phyloP scores from a whole-genome alignment of 208 protist genomes.

The Vickermania ingenoplastis region DNA sequence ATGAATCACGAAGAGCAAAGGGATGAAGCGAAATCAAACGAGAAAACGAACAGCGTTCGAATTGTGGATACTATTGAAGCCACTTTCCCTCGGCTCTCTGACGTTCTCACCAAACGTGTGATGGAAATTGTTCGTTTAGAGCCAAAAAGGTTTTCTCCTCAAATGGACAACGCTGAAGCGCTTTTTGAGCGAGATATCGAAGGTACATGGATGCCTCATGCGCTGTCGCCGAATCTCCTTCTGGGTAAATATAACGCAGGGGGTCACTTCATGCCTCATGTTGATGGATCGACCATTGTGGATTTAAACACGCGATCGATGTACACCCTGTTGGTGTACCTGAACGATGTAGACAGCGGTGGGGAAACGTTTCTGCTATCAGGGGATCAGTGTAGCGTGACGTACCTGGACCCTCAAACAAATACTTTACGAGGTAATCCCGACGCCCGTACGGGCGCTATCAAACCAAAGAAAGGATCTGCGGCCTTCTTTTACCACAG shows the following conservation, averaged over 20 bases:
- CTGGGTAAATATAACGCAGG: constrained; percentile 71
- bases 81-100: constrained; percentile 47
- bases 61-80: constrained; percentile 84
- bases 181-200: constrained; percentile 71
- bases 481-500: constrained; percentile 84
- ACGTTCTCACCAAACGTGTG: constrained; percentile 57
- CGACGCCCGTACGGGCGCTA: constrained; percentile 33
- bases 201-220: constrained; percentile 66
- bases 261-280: constrained; percentile 89
- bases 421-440: constrained; percentile 46
- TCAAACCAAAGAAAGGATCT: constrained; percentile 52
- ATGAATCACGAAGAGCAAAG: constrained; percentile 26
- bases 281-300: constrained; percentile 79
- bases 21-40: constrained; percentile 25
- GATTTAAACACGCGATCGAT: constrained; percentile 85
- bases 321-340: constrained; percentile 86
- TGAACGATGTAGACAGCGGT: constrained; percentile 70
- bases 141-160: constrained; percentile 41
- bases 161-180: constrained; percentile 45
- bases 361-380: constrained; percentile 76
- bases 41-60: constrained; percentile 43
- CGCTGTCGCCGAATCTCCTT: constrained; percentile 66
- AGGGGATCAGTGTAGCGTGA: constrained; percentile 62
- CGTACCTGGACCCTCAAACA: constrained; percentile 29
- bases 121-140: constrained; percentile 35